Conservation (phyloP, 1,284 basidiomycete genomes). For the Pholiota adiposa region DNA sequence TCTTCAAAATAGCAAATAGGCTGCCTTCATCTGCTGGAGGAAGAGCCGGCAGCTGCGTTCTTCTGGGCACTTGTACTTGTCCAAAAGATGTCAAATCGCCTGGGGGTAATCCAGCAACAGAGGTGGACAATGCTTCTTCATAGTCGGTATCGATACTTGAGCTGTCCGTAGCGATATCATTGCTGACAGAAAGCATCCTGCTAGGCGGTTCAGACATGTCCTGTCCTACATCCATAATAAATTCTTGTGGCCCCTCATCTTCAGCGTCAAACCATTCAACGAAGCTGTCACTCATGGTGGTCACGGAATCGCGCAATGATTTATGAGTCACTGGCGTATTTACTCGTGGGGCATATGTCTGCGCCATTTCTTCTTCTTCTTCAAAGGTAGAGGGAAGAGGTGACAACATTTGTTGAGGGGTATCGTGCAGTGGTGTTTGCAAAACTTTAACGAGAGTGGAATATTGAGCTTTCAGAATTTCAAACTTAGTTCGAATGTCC, state of each 20-base stretch:
- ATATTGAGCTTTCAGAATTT: constrained; percentile 65
- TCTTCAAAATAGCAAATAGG: constrained; percentile 85
- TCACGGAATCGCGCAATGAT: constrained; percentile 52
- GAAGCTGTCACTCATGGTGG: constrained; percentile 60
- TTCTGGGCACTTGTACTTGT: constrained; percentile 46
- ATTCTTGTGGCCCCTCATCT: constrained; percentile 71
- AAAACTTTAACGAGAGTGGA: constrained; percentile 51
- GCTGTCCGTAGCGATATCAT: constrained; percentile 41
- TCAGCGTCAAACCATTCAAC: constrained; percentile 77
- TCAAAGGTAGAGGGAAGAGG: constrained; percentile 53
- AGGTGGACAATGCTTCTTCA: constrained; percentile 36
- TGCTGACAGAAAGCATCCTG: constrained; percentile 42
- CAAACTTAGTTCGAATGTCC: constrained; percentile 40
- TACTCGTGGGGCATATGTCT: constrained; percentile 33
- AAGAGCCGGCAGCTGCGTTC: constrained; percentile 68
- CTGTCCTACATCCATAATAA: constrained; percentile 55
- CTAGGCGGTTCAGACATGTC: constrained; percentile 49
- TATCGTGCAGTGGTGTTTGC: constrained; percentile 43
- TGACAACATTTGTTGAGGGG: constrained; percentile 36
- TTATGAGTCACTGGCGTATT: constrained; percentile 39
- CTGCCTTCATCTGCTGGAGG: constrained; percentile 86
- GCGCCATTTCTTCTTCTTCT: constrained; percentile 44
- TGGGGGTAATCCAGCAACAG: constrained; percentile 5
- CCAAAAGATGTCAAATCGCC: constrained; percentile 14
- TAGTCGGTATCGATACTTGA: constrained; percentile 53